Evolutionary conservation across 2,329 filamentous ascomycete genomes (phyloP).

Genomic region (Colletotrichum shisoi): DNA sequence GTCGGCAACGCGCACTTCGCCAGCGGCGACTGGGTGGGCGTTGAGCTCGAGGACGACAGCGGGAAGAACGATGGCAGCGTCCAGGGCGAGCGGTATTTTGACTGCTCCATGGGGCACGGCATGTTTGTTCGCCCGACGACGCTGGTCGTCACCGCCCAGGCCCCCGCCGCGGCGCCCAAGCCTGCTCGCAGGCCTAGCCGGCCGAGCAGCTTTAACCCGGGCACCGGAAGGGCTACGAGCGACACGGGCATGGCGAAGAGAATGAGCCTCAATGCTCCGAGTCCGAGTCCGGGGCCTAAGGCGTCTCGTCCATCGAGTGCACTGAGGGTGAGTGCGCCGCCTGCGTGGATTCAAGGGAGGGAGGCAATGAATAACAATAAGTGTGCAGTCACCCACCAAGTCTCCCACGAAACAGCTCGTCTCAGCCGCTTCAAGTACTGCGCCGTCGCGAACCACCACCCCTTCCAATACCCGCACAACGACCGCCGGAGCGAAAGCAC

Average conservation of each 20-base stretch:
- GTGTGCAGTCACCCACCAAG: constrained; percentile 73
- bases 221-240: constrained; percentile 52
- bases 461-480: constrained; percentile 64
- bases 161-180: constrained; percentile 48
- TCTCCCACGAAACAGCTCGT: constrained; percentile 79
- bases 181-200: constrained; percentile 54
- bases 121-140: constrained; percentile 86
- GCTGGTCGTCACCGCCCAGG: constrained; percentile 66
- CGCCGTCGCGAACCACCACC: constrained; percentile 70
- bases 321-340: constrained; percentile 55
- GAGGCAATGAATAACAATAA: constrained; percentile 18
- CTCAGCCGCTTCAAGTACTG: constrained; percentile 62
- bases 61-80: constrained; percentile 97
- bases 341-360: neutral
- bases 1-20: constrained; percentile 82
- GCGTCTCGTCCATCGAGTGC: constrained; percentile 64
- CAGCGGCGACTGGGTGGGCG: constrained; percentile 84
- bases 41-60: constrained; percentile 81
- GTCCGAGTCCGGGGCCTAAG: constrained; percentile 73
- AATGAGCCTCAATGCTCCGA: constrained; percentile 75
- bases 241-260: constrained; percentile 67
- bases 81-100: constrained; percentile 86
- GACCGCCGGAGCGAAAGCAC: constrained; percentile 58
- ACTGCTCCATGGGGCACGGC: constrained; percentile 76
- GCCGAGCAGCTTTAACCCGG: constrained; percentile 59